A percentile compares a stretch with the other conserved stretches of the same genome.
Conservation (phyloP, 1,284 basidiomycete species). For the Cutaneotrichosporon cyanovorans region DNA sequence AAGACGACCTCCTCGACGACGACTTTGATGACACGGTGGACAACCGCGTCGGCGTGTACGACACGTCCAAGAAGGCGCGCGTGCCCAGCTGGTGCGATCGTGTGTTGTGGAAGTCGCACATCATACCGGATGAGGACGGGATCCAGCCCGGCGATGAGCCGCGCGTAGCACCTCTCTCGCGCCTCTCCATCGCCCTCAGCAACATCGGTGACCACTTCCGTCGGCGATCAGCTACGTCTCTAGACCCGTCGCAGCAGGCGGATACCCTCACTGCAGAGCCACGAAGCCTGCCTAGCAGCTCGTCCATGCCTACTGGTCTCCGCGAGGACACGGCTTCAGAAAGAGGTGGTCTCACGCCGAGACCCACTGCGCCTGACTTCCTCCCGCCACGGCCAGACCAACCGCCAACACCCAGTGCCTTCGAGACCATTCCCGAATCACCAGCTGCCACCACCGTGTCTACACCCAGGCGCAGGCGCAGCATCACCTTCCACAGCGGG, state of each 20-base stretch:
- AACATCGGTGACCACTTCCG: conserved; percentile 30
- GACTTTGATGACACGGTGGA: conserved; percentile 34
- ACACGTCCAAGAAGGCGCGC: conserved; percentile 49
- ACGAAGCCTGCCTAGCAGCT: too few species aligned
- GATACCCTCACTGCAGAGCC: too few species aligned
- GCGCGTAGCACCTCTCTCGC: too few species aligned
- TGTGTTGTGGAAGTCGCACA: conserved; percentile 44
- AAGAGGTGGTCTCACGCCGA: too few species aligned
- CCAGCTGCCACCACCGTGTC: not conserved
- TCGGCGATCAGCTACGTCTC: conserved; percentile 1
- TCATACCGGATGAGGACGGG: conserved; percentile 27
- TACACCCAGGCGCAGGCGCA: not conserved
- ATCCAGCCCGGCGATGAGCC: not conserved
- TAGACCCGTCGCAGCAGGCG: not conserved
- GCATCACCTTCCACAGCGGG: conserved; percentile 1
- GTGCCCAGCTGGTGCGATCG: conserved; percentile 50
- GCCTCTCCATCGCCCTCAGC: conserved; percentile 28
- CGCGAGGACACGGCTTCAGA: too few species aligned
- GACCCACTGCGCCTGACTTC: too few species aligned
- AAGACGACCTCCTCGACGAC: conserved; percentile 8
- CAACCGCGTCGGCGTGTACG: conserved; percentile 46
- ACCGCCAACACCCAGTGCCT: too few species aligned
- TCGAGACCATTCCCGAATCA: too few species aligned
- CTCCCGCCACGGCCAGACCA: too few species aligned
- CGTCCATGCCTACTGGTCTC: not conserved